Conservation (phyloP, 306 rosid genomes). For the Lathyrus aphaca region DNA sequence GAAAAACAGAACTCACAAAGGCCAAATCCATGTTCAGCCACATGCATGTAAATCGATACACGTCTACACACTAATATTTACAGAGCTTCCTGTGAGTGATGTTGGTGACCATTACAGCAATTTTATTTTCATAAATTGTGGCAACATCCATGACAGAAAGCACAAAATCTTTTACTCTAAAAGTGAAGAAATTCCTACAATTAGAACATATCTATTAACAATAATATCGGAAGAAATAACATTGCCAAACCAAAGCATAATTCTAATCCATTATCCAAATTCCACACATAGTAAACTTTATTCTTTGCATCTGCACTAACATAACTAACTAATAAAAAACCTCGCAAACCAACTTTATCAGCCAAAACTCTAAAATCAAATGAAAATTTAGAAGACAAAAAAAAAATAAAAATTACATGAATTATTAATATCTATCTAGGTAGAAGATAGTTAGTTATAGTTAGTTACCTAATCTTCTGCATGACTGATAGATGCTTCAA, state of each 20-base stretch:
- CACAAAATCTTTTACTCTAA: too few species aligned
- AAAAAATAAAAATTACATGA: background rate
- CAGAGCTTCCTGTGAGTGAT: too few species aligned
- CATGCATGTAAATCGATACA: too few species aligned
- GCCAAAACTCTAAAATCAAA: conserved; percentile 9
- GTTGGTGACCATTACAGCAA: too few species aligned
- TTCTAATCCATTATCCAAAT: background rate
- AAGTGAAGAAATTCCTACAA: too few species aligned
- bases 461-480: conserved; percentile 74
- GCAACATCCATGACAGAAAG: too few species aligned
- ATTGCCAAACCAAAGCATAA: conserved; percentile 1
- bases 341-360: background rate
- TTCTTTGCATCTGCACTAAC: conserved; percentile 6
- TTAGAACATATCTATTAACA: too few species aligned
- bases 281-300: background rate
- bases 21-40: too few species aligned
- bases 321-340: background rate
- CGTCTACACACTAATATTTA: too few species aligned
- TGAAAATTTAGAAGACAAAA: background rate
- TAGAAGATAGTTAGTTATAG: conserved; percentile 21
- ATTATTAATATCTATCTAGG: background rate
- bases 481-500: conserved; percentile 70
- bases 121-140: too few species aligned
- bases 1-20: too few species aligned
- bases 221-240: background rate